A percentile compares a stretch with the other conserved stretches of the same genome.
phyloP scores from a whole-genome alignment of 2,329 filamentous ascomycete genomes.

The Bimuria novae-zelandiae region DNA sequence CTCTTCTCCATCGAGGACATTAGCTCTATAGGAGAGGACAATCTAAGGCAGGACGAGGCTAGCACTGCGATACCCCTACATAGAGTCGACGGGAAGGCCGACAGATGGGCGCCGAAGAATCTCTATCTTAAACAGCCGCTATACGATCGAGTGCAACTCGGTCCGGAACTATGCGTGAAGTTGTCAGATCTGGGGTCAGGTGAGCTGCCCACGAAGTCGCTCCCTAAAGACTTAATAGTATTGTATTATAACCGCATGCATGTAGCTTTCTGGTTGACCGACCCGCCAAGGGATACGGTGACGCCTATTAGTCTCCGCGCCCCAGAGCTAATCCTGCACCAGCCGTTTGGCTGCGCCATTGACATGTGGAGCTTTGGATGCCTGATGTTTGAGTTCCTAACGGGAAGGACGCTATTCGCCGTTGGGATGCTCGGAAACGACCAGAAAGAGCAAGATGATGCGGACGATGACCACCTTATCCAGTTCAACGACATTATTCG shows the following conservation, averaged over 20 bases:
- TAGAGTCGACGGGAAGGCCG: conserved; percentile 30
- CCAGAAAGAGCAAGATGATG: conserved; percentile 24
- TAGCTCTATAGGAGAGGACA: conserved; percentile 18
- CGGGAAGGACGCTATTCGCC: conserved; percentile 25
- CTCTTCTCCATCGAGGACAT: conserved; percentile 43
- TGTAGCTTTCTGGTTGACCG: conserved; percentile 29
- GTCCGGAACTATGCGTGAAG: conserved; percentile 30
- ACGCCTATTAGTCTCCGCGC: conserved; percentile 31
- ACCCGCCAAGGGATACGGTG: conserved; percentile 24
- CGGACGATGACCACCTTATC: conserved; percentile 36
- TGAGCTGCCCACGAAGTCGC: not conserved
- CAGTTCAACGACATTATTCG: conserved; percentile 31
- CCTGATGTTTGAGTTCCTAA: conserved; percentile 40
- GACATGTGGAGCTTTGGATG: conserved; percentile 44
- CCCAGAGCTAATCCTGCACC: conserved; percentile 39
- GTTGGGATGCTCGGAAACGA: conserved; percentile 22
- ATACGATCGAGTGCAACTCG: conserved; percentile 24
- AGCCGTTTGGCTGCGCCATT: conserved; percentile 35
- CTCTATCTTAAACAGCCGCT: conserved; percentile 35
- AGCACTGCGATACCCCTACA: conserved; percentile 21
- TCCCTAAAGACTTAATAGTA: not conserved
- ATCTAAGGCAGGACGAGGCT: conserved; percentile 27
- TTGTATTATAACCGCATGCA: not conserved
- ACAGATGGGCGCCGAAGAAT: conserved; percentile 36
- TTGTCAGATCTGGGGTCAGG: conserved; percentile 39